Conservation (phyloP, 345 rosid species). For the Turritis glabra region DNA sequence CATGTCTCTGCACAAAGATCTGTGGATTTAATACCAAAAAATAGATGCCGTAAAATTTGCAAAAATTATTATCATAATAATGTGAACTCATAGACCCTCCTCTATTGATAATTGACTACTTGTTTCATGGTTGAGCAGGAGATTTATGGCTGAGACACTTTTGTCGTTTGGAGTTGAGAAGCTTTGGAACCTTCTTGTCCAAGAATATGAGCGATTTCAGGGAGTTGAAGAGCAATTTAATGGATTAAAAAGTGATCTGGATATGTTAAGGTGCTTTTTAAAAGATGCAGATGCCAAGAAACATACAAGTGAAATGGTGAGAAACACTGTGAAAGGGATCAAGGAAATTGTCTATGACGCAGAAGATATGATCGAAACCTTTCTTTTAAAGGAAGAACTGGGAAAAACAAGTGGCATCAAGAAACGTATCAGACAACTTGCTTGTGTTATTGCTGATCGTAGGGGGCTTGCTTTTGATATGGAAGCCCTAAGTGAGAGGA, state of each 20-base stretch:
- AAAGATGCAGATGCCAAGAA: conserved; percentile 38
- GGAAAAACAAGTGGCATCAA: neutral
- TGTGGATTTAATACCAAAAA: no score
- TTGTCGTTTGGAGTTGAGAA: conserved; percentile 28
- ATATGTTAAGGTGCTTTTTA: conserved; percentile 31
- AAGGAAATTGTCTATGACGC: conserved; percentile 31
- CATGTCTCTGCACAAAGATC: no score
- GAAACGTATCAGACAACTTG: neutral
- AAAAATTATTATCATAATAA: no score
- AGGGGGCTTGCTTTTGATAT: neutral
- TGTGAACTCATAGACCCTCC: no score
- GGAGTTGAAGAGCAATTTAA: conserved; percentile 17
- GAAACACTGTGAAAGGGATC: conserved; percentile 31
- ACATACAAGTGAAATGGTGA: conserved; percentile 27
- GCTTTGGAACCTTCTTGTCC: conserved; percentile 18
- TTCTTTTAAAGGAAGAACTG: neutral
- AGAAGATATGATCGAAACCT: conserved; percentile 36
- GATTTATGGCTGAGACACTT: conserved; percentile 28
- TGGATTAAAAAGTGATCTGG: conserved; percentile 23
- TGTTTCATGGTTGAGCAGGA: no score
- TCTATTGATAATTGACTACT: no score
- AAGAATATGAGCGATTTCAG: neutral
- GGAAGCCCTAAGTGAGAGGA: conserved; percentile 15
- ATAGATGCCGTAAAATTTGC: no score
- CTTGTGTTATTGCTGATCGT: neutral